These are phyloP conservation scores for Dillenia suffruticosa DNA, from an alignment of 164 flowering plant species.

Conservation along the genomic window DNA sequence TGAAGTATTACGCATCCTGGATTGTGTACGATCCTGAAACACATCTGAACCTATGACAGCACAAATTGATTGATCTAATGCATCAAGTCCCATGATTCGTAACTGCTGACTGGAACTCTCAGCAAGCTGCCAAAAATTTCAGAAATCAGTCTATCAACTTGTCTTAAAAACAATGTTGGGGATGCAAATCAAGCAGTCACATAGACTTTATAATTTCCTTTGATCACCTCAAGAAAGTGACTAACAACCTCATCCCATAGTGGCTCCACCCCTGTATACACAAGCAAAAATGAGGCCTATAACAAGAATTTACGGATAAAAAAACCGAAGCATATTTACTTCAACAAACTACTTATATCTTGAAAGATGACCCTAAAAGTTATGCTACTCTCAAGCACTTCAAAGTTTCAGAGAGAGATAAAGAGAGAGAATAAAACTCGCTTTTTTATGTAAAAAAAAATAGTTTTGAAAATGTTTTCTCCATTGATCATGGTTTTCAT, in stretches of 20 bases:
- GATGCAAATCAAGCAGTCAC: no score
- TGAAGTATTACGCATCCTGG: slow-evolving; percentile 23
- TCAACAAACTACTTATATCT: no score
- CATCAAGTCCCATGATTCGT: slow-evolving; percentile 82
- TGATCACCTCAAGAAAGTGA: slow-evolving; percentile 87
- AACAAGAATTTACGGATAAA: no score
- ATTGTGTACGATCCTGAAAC: slow-evolving; percentile 32
- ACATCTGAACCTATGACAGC: slow-evolving; percentile 84
- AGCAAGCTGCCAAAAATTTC: slow-evolving; percentile 67
- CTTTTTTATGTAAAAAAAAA: no score
- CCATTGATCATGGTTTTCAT: no score
- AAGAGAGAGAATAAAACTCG: no score
- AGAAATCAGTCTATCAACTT: background rate
- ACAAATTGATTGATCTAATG: slow-evolving; percentile 85
- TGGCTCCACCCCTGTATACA: slow-evolving; percentile 83
- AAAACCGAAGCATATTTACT: no score
- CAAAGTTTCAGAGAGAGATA: no score
- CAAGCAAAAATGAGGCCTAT: no score
- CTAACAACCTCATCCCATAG: slow-evolving; percentile 89
- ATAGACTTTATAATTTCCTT: background rate
- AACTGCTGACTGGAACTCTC: slow-evolving; percentile 63
- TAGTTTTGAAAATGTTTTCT: no score
- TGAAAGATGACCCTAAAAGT: no score
- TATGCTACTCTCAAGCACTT: no score
- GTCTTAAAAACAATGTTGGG: background rate